Evolutionary conservation across 371 early-diverging fungal species (phyloP), one percentile per base, ranked within the genome.

Genomic region (Smittium culicis): DNA sequence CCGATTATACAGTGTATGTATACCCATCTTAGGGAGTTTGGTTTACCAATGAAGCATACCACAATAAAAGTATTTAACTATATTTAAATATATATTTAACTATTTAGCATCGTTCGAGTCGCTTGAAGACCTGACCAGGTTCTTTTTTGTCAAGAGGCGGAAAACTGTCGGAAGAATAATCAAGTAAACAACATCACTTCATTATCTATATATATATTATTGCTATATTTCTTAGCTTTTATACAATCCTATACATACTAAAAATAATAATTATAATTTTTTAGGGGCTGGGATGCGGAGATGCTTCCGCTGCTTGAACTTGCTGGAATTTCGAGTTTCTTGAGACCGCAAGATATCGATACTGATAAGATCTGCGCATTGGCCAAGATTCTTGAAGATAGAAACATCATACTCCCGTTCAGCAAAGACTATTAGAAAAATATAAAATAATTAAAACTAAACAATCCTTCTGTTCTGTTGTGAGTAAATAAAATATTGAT

Each of bases 81-180:
- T 24, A 80, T 90, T 14, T 83, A 88, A 1, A 72, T 83, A 0
- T 73, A 81, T 1, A 79, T 82, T 24, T 89, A 89, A 76, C 85
- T 89, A 16, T 89, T 88, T 1, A 34, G 86, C 86, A 64, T 77
- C 88, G 31, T 80, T 71, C 25, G 64, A 73, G 0, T 73, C 74
- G 8, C 67, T 88, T n/a, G 89, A 90, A 68, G 77, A 84, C 61
- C 70, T 88, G 0, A 69, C 82, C 20, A 74, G 87, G n/a, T 80
- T 81, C 67, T 82, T 84, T 67, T 89, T 88, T 71, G 83, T 82
- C 66, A 86, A 85, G 70, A 72, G 87, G 67, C 79, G 89, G 61
- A 90, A 90, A 71, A 87, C 88, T 16, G 72, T 89, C 57, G 81
- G 84, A 0, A 75, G 85, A 35, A 86, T 82, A 25, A 81, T 84